Evolutionary conservation across 345 rosid genomes (phyloP).

Genomic region (Brassica carinata): DNA sequence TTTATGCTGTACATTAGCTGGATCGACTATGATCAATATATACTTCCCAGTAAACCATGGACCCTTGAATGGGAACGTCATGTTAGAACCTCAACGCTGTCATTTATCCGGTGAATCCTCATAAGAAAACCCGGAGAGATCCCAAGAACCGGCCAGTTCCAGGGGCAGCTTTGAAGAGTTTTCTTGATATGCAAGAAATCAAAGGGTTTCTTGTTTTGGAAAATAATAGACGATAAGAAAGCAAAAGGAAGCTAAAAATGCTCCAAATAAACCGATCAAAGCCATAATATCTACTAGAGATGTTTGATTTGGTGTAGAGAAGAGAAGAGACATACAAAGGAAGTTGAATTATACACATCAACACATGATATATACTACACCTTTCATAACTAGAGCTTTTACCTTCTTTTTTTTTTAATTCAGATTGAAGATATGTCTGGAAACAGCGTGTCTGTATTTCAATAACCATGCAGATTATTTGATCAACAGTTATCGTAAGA

Average conservation of each 20-base stretch:
- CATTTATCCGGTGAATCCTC: too few species aligned
- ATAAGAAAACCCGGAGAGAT: too few species aligned
- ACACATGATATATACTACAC: too few species aligned
- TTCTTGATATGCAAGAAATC: background rate
- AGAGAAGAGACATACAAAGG: background rate
- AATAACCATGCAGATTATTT: background rate
- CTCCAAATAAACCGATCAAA: background rate
- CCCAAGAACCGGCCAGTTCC: background rate
- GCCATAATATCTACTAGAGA: background rate
- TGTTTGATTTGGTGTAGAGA: background rate
- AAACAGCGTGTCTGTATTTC: background rate
- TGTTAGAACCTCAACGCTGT: too few species aligned
- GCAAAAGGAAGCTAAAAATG: background rate
- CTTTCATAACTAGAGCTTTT: too few species aligned
- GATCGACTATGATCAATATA: too few species aligned
- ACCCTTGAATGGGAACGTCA: too few species aligned
- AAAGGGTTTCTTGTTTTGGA: background rate
- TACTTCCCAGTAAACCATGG: too few species aligned
- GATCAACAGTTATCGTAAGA: constrained; percentile 24
- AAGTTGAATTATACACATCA: background rate
- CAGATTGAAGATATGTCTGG: background rate
- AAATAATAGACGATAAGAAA: background rate
- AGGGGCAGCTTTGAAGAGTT: background rate
- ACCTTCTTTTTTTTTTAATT: background rate
- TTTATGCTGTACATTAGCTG: too few species aligned